A percentile compares a stretch with the other conserved stretches of the same genome.
Evolutionary conservation across 1,284 basidiomycete species (phyloP).

Genomic region (Hortiboletus rubellus): DNA sequence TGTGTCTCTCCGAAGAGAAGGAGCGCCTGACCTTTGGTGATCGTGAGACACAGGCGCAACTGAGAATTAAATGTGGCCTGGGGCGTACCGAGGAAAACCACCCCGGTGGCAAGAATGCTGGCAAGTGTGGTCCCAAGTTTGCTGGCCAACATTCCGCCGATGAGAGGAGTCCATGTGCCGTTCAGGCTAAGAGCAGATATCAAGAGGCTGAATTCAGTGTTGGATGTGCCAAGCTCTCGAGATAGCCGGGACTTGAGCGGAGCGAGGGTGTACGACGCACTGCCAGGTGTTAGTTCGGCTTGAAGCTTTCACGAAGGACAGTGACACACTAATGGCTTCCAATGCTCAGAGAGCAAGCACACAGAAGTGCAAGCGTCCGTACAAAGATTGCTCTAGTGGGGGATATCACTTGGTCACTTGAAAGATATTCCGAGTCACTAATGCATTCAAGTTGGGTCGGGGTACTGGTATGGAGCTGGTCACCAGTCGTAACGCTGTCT

Average conservation of each 20-base stretch:
- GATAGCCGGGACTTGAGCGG: constrained; percentile 73
- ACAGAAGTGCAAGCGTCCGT: constrained; percentile 62
- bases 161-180: constrained; percentile 78
- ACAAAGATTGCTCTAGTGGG: constrained; percentile 46
- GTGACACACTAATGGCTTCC: constrained; percentile 71
- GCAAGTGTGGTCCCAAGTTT: constrained; percentile 67
- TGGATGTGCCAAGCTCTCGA: constrained; percentile 71
- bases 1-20: constrained; percentile 63
- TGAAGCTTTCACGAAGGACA: not conserved
- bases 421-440: not conserved
- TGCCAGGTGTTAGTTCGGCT: constrained; percentile 28
- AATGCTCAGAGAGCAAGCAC: constrained; percentile 72
- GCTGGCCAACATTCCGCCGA: constrained; percentile 67
- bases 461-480: not conserved
- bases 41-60: constrained; percentile 5
- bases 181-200: constrained; percentile 76
- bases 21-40: constrained; percentile 53
- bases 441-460: not conserved
- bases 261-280: constrained; percentile 69
- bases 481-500: not conserved
- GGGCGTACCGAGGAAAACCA: constrained; percentile 60
- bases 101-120: constrained; percentile 69
- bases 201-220: constrained; percentile 74
- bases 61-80: not conserved
- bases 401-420: constrained; percentile 14